A percentile compares a stretch with the other conserved stretches of the same genome.
Conservation (phyloP, 2,329 filamentous ascomycete genomes). For the Sclerotinia subarctica region DNA sequence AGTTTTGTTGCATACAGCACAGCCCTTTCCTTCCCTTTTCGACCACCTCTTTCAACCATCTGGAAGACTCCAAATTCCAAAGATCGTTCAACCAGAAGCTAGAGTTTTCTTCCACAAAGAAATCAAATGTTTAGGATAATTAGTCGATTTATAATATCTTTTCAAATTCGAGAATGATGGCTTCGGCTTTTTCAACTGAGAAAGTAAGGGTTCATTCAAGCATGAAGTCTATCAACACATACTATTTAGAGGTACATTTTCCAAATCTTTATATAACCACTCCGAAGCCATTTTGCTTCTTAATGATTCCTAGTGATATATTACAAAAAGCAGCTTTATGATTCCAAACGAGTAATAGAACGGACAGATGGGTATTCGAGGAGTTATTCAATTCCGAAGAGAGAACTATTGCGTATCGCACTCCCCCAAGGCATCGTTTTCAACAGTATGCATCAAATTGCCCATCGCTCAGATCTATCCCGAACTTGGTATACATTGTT, state of each 20-base stretch:
- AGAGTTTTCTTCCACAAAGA: background rate
- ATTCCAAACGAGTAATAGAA: too few species aligned
- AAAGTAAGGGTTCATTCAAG: background rate
- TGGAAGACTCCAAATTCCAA: background rate
- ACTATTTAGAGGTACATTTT: too few species aligned
- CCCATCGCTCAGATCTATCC: background rate
- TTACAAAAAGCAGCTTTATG: background rate
- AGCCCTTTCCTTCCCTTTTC: background rate
- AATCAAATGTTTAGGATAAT: background rate
- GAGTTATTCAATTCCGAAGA: background rate
- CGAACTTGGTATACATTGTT: background rate
- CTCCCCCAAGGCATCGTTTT: background rate
- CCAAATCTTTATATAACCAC: background rate
- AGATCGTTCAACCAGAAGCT: background rate
- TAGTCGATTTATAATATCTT: background rate
- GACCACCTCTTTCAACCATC: background rate
- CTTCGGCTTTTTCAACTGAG: background rate
- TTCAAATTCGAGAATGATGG: background rate
- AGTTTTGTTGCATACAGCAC: background rate
- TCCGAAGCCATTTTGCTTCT: rapidly evolving
- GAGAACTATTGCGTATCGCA: background rate
- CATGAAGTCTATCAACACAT: background rate
- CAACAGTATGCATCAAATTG: background rate
- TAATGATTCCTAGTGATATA: background rate
- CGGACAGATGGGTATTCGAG: background rate